Evolutionary conservation across 2,329 filamentous ascomycete species (phyloP), one percentile per base, ranked within the genome.

Genomic region (Scedosporium apiospermum): DNA sequence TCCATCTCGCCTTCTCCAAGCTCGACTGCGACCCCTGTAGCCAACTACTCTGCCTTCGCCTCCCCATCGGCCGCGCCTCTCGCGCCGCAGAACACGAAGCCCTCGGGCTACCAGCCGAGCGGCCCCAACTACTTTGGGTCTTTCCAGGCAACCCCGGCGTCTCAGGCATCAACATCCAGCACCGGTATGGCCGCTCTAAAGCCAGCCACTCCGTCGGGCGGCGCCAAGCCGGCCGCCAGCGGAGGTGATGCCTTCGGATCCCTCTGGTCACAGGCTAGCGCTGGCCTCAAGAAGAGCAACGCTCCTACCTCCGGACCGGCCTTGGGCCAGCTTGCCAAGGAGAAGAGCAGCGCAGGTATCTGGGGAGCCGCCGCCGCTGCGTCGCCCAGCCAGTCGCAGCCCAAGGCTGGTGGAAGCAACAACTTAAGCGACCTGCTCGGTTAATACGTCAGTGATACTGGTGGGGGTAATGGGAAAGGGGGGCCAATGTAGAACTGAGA

Each of bases 91-190:
- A 61, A 63, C 10, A 26, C 63, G 4, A 65, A 64, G 21, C 79
- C 71, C 71, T 73, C 70, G 69, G 71, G 74, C 60, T 68, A 71
- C 26, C 78, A 82, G 68, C 72, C 79, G 57, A 73, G 81, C 4
- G 87, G 89, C 23, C 95, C 95, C 61, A 99, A 99, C 77, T 99
- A 99, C 79, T 99, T 93, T 75, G 92, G 91, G 61, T 95, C 91
- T 0, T 88, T 98, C 3, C 81, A 83, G 65, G 76, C 77, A 55
- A 9, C 67, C 49, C 23, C 71, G 67, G 42, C 49, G 57, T 49
- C 59, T 59, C 74, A 68, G 65, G 73, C 46, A 70, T 71, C 74
- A 61, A 68, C 72, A 69, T 63, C 71, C 64, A 66, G 74, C 65
- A 72, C 69, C 21, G 75, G 74, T 41, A 75, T 77, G 71, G 78